Evolutionary conservation across 371 early-diverging fungal genomes (phyloP).

Genomic region (Haplosporangium sp.): DNA sequence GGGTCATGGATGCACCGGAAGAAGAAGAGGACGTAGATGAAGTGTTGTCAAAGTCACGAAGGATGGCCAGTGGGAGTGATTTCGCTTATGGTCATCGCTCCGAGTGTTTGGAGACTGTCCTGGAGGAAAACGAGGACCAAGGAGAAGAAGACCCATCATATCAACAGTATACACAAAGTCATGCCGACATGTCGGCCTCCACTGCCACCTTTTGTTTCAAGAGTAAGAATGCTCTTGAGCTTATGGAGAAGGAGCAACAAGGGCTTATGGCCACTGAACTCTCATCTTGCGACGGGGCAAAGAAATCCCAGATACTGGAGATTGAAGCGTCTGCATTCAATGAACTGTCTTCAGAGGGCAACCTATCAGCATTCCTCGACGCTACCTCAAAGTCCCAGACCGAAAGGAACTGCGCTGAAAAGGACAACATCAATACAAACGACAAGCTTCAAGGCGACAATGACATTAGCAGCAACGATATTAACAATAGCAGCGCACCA

Average conservation of each 20-base stretch:
- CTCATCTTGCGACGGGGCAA: no score
- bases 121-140: conserved; percentile 8
- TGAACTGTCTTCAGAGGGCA: neutral
- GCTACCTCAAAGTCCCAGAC: no score
- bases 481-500: no score
- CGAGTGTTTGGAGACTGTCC: no score
- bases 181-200: conserved; percentile 5
- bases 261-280: conserved; percentile 1
- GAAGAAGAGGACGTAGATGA: conserved; percentile 12
- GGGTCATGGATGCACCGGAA: conserved; percentile 7
- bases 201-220: conserved; percentile 32
- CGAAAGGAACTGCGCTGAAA: no score
- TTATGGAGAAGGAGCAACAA: conserved; percentile 18
- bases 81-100: no score
- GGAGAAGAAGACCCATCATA: neutral
- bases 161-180: neutral
- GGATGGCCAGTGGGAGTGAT: neutral
- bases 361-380: no score
- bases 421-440: no score
- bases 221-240: conserved; percentile 13
- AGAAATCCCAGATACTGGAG: no score
- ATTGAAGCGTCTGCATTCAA: conserved; percentile 12
- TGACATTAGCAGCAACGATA: no score
- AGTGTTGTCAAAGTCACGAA: neutral
- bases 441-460: no score